Evolutionary conservation across 2,329 filamentous ascomycete species (phyloP).

Genomic region (Colletotrichum brevisporum): DNA sequence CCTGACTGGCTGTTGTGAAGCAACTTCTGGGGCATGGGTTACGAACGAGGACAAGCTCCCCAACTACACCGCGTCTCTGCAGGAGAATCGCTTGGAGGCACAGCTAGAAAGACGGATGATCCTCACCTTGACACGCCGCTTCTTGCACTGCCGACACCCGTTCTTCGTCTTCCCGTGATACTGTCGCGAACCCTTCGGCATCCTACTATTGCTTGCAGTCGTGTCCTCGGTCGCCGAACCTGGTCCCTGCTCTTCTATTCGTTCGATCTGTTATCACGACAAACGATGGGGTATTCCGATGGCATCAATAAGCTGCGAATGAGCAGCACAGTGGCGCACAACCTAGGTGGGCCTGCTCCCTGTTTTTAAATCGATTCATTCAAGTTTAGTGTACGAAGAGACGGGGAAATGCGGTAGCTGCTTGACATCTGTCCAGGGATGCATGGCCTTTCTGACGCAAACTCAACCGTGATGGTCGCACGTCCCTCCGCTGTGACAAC

Average conservation of each 20-base stretch:
- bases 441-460: slow-evolving; percentile 36
- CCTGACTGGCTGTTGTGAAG: not conserved
- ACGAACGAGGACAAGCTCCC: not conserved
- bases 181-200: slow-evolving; percentile 40
- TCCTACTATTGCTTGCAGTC: slow-evolving; percentile 16
- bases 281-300: slow-evolving; percentile 10
- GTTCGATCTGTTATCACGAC: slow-evolving; percentile 16
- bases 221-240: not conserved
- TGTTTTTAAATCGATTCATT: slow-evolving; percentile 28
- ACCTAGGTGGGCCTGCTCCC: slow-evolving; percentile 13
- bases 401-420: slow-evolving; percentile 22
- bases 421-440: slow-evolving; percentile 32
- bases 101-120: not conserved
- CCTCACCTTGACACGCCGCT: slow-evolving; percentile 41
- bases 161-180: slow-evolving; percentile 42
- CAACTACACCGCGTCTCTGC: not conserved
- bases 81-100: not conserved
- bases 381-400: slow-evolving; percentile 27
- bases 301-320: not conserved
- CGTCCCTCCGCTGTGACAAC: slow-evolving; percentile 40
- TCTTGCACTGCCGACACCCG: slow-evolving; percentile 41
- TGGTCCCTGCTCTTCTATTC: slow-evolving; percentile 5
- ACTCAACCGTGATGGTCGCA: slow-evolving; percentile 34
- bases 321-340: not conserved
- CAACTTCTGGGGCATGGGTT: not conserved